Percentiles rank a stretch among this genome's conserved stretches.
Conservation (phyloP, 2,329 filamentous ascomycete genomes). For the Didymella sp. region DNA sequence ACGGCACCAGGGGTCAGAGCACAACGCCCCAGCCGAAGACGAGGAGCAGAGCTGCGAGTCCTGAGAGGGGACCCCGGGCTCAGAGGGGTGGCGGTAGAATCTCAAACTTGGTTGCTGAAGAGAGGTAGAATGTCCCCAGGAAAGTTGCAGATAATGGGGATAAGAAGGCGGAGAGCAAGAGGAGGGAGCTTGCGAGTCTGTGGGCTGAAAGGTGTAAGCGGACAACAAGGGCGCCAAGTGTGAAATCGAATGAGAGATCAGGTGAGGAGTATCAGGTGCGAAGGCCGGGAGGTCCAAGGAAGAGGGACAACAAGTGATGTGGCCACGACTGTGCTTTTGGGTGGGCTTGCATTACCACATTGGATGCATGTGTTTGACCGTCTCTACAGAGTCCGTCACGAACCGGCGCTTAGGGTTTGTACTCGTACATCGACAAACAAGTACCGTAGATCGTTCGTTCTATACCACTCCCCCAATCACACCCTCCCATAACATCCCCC, state of each 20-base stretch:
- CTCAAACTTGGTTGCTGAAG: slow-evolving; percentile 7
- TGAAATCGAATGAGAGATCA: neutral
- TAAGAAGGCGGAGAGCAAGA: neutral
- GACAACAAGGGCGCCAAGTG: neutral
- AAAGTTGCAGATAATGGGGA: neutral
- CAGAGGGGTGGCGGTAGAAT: slow-evolving; percentile 5
- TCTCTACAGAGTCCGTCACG: neutral
- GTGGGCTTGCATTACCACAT: neutral
- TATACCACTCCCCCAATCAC: neutral
- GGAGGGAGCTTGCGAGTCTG: neutral
- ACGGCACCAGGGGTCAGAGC: slow-evolving; percentile 40
- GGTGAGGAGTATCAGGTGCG: neutral
- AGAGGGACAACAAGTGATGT: neutral
- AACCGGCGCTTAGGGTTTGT: neutral
- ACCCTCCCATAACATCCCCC: neutral
- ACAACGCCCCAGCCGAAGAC: slow-evolving; percentile 39
- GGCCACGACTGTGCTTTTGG: neutral
- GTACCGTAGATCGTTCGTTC: neutral
- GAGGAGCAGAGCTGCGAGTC: slow-evolving; percentile 40
- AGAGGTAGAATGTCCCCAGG: neutral
- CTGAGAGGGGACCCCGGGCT: slow-evolving; percentile 5
- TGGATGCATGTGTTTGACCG: neutral
- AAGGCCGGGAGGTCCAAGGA: neutral
- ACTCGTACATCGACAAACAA: neutral
- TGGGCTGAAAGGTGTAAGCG: neutral